A percentile compares a stretch with the other conserved stretches of the same genome.
phyloP scores from a whole-genome alignment of 2,329 filamentous ascomycete genomes.

The Aspergillus sp. region DNA sequence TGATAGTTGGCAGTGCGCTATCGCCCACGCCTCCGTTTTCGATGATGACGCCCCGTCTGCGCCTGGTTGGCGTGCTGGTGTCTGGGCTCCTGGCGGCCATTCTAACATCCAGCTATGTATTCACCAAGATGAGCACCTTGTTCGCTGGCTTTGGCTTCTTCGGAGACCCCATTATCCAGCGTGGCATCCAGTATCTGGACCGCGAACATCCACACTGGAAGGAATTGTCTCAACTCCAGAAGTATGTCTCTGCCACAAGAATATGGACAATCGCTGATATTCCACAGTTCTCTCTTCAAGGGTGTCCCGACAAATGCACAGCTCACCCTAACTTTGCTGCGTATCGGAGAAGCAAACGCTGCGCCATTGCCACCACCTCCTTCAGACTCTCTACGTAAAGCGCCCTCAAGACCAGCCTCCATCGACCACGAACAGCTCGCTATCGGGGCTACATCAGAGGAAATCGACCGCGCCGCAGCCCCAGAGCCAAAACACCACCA shows the following conservation, averaged over 20 bases:
- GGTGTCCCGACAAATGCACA: conserved; percentile 86
- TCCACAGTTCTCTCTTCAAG: conserved; percentile 65
- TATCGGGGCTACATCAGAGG: conserved; percentile 62
- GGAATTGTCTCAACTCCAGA: conserved; percentile 71
- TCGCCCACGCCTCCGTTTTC: conserved; percentile 55
- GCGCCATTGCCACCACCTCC: conserved; percentile 70
- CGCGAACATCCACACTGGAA: conserved; percentile 67
- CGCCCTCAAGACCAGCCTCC: conserved; percentile 32
- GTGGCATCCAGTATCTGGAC: conserved; percentile 53
- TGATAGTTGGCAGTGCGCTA: neutral
- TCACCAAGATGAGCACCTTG: conserved; percentile 66
- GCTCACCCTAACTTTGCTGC: conserved; percentile 75
- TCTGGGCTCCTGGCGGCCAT: conserved; percentile 56
- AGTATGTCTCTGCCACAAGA: conserved; percentile 39
- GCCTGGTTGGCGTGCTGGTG: conserved; percentile 54
- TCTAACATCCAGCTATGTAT: conserved; percentile 58
- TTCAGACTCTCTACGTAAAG: conserved; percentile 11
- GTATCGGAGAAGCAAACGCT: conserved; percentile 78
- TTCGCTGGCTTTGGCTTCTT: conserved; percentile 73
- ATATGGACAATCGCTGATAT: conserved; percentile 7
- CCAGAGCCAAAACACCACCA: conserved; percentile 40
- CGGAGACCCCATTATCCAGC: conserved; percentile 70
- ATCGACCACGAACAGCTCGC: conserved; percentile 56
- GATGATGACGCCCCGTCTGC: conserved; percentile 51
- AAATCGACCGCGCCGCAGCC: conserved; percentile 63